Evolutionary conservation across 2,329 filamentous ascomycete species (phyloP).

Genomic region (Biscogniauxia mediterranea): DNA sequence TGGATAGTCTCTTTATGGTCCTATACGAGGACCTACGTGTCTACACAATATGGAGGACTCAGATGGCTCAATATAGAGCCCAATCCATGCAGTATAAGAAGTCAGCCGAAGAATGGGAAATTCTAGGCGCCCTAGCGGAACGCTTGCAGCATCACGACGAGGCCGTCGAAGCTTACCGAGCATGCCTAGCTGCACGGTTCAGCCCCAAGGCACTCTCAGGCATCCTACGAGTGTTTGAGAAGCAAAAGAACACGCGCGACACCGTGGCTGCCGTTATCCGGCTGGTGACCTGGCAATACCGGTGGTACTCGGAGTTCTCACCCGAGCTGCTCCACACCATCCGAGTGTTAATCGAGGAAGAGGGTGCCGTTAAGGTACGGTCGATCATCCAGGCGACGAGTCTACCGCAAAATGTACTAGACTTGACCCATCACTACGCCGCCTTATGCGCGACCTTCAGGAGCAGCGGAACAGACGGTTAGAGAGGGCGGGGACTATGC

Average conservation of each 20-base stretch:
- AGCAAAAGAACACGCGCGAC: constrained; percentile 73
- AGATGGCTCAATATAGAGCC: constrained; percentile 92
- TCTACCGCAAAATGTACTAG: constrained; percentile 86
- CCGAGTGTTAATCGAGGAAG: constrained; percentile 91
- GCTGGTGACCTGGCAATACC: constrained; percentile 95
- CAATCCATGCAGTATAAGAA: constrained; percentile 97
- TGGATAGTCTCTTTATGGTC: constrained; percentile 99
- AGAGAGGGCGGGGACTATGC: constrained; percentile 26
- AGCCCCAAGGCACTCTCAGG: constrained; percentile 89
- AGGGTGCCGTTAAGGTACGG: constrained; percentile 94
- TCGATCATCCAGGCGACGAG: constrained; percentile 97
- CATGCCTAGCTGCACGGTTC: constrained; percentile 84
- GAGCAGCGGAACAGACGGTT: constrained; percentile 88
- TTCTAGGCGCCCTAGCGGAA: constrained; percentile 87
- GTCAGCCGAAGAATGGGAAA: constrained; percentile 96
- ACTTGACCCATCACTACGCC: constrained; percentile 94
- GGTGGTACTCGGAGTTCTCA: constrained; percentile 99
- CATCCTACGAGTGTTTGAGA: constrained; percentile 76
- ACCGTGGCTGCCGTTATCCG: constrained; percentile 84
- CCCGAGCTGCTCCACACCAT: constrained; percentile 85
- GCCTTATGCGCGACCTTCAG: constrained; percentile 91
- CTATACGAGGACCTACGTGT: constrained; percentile 96
- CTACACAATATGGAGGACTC: constrained; percentile 98
- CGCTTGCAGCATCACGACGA: constrained; percentile 90
- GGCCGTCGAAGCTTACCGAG: constrained; percentile 87